Evolutionary conservation across 257 asterid species (phyloP).

Genomic region (Nicotiana paniculata): DNA sequence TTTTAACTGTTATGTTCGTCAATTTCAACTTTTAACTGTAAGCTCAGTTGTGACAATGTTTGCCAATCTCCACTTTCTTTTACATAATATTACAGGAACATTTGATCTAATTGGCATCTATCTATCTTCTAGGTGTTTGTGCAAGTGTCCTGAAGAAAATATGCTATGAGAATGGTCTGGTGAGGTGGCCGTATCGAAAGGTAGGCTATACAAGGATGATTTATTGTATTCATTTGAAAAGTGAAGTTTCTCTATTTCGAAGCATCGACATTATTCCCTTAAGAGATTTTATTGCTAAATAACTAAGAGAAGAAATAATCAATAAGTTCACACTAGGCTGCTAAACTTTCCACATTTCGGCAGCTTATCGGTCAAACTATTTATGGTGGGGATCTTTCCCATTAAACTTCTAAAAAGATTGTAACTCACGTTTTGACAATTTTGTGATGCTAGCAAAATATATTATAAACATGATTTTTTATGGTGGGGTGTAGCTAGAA

Average conservation of each 20-base stretch:
- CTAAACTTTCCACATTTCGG: background rate
- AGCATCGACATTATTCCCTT: background rate
- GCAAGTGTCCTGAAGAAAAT: conserved; percentile 51
- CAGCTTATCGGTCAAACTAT: background rate
- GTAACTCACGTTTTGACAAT: background rate
- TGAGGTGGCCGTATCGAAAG: conserved; percentile 67
- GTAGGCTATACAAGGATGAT: conserved; percentile 20
- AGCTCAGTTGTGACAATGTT: background rate
- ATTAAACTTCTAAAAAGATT: background rate
- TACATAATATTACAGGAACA: background rate
- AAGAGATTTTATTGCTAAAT: background rate
- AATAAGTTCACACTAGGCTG: background rate
- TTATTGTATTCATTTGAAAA: background rate
- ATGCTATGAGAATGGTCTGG: conserved; percentile 60
- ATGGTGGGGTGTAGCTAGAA: background rate
- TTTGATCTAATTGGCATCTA: background rate
- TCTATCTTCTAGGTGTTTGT: conserved; percentile 56
- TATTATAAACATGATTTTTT: background rate
- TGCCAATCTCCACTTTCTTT: background rate
- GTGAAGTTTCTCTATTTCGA: background rate
- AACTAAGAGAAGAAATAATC: background rate
- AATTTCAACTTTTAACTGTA: background rate
- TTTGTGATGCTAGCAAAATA: background rate
- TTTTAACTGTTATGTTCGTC: background rate
- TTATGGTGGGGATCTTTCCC: background rate